phyloP scores from a whole-genome alignment of 331 rosid species.

The Malus hybrid region DNA sequence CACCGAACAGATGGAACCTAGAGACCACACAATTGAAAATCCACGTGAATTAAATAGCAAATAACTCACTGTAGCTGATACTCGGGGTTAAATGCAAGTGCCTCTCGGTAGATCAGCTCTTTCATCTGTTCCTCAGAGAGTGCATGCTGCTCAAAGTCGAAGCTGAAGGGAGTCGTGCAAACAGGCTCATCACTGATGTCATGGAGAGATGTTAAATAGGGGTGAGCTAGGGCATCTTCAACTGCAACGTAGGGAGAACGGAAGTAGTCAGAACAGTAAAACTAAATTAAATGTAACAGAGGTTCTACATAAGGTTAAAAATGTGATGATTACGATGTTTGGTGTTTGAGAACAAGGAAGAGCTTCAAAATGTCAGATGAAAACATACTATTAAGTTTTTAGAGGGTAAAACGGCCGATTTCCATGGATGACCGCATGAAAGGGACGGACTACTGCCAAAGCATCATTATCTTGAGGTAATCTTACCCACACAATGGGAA shows the following conservation, averaged over 20 bases:
- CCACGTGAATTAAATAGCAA: constrained; percentile 6
- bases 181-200: constrained; percentile 98
- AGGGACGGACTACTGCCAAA: not conserved
- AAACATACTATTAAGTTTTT: not conserved
- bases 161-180: constrained; percentile 90
- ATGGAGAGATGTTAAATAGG: constrained; percentile 87
- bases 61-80: constrained; percentile 44
- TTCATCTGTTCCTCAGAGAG: constrained; percentile 94
- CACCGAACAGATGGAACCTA: constrained; percentile 33
- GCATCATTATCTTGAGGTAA: not conserved
- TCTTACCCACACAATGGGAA: not conserved
- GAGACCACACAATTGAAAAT: constrained; percentile 22
- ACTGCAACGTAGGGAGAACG: constrained; percentile 38
- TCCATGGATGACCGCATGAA: not conserved
- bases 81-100: constrained; percentile 91
- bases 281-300: not conserved
- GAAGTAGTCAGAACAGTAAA: not conserved
- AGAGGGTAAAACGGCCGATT: not conserved
- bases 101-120: constrained; percentile 85
- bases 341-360: not conserved
- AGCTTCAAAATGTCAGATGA: not conserved
- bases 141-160: constrained; percentile 96
- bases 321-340: not conserved
- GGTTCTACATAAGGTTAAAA: not conserved
- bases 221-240: constrained; percentile 90